Conservation (phyloP, 768 basidiomycete genomes). For the Amanita muscaria region DNA sequence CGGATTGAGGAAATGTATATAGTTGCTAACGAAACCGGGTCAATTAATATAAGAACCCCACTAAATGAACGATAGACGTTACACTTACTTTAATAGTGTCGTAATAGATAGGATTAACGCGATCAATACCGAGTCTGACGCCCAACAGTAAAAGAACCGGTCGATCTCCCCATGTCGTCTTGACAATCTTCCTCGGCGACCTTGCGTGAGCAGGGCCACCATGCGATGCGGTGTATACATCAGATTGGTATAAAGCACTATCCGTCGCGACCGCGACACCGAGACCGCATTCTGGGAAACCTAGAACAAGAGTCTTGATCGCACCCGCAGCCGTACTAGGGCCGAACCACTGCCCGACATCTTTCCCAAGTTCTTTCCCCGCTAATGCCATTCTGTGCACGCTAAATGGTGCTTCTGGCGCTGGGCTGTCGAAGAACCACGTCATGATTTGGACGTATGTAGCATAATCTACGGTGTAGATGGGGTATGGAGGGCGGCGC, state of each 20-base stretch:
- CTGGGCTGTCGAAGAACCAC: slow-evolving; percentile 92
- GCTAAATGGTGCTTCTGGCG: slow-evolving; percentile 79
- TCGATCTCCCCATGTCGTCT: slow-evolving; percentile 61
- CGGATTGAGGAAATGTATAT: slow-evolving; percentile 90
- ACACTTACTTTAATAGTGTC: slow-evolving; percentile 53
- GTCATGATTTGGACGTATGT: slow-evolving; percentile 86
- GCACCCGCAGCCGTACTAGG: slow-evolving; percentile 97
- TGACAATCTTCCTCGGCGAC: slow-evolving; percentile 20
- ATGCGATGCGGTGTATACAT: slow-evolving; percentile 76
- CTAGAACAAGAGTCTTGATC: slow-evolving; percentile 73
- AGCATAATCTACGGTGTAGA: slow-evolving; percentile 60
- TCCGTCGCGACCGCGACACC: slow-evolving; percentile 81
- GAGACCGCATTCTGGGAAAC: slow-evolving; percentile 73
- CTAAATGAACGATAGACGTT: not conserved
- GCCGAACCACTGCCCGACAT: slow-evolving; percentile 97
- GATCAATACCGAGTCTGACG: slow-evolving; percentile 80
- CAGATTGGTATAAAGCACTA: slow-evolving; percentile 72
- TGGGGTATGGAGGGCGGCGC: slow-evolving; percentile 61
- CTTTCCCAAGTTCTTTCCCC: slow-evolving; percentile 90
- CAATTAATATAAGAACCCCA: not conserved
- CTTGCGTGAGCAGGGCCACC: slow-evolving; percentile 19
- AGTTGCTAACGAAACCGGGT: slow-evolving; percentile 41
- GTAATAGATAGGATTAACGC: slow-evolving; percentile 93
- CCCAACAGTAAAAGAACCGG: slow-evolving; percentile 85
- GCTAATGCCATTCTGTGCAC: slow-evolving; percentile 95